phyloP scores from a whole-genome alignment of 2,329 filamentous ascomycete species.

The Beauveria sp. region DNA sequence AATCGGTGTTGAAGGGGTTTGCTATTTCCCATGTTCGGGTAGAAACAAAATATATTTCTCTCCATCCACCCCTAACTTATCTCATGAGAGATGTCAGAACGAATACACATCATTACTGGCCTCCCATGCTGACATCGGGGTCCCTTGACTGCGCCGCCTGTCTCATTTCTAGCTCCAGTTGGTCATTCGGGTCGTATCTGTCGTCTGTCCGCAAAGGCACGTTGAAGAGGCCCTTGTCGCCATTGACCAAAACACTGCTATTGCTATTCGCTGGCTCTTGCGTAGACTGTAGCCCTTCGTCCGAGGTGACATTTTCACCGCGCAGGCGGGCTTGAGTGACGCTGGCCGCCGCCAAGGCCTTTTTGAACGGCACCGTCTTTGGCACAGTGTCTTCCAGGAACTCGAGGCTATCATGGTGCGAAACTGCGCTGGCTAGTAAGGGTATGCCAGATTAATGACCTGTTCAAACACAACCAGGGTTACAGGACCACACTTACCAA shows the following conservation, averaged over 20 bases:
- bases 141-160: conserved; percentile 36
- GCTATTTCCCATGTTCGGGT: background rate
- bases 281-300: conserved; percentile 17
- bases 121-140: conserved; percentile 50
- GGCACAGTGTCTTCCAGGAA: conserved; percentile 90
- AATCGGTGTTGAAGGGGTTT: conserved; percentile 11
- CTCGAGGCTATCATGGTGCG: conserved; percentile 86
- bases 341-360: conserved; percentile 59
- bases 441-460: background rate
- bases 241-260: conserved; percentile 24
- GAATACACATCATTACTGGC: background rate
- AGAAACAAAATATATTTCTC: background rate
- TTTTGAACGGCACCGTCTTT: conserved; percentile 72
- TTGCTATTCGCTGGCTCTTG: conserved; percentile 18
- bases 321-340: conserved; percentile 39
- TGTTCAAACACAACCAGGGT: background rate
- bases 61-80: background rate
- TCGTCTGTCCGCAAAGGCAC: conserved; percentile 19
- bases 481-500: conserved; percentile 49
- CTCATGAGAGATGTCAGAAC: background rate
- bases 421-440: conserved; percentile 66
- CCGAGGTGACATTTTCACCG: conserved; percentile 30
- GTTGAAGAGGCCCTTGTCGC: conserved; percentile 17
- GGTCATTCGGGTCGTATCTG: conserved; percentile 40
- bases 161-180: conserved; percentile 48